Base-by-base conservation (phyloP, 208 protist genomes). In the Wallacemonas sp. region DNA sequence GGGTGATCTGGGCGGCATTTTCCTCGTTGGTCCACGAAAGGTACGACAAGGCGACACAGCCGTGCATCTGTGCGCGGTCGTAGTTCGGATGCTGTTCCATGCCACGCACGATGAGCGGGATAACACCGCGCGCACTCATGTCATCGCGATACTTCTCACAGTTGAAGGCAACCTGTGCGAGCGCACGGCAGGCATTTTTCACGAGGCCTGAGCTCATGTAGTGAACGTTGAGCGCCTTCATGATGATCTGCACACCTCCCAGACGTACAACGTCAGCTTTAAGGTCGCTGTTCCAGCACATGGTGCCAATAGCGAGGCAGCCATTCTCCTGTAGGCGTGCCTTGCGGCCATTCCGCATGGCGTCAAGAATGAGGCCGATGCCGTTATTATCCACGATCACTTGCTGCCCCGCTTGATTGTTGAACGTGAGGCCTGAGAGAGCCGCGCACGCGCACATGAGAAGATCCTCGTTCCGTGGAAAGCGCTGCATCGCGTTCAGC, bases 271-370 rank as follows among this genome's bases (percentile, higher is more conserved):
- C 86, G 29, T 95, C 92, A 9, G 87, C 79, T 71, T 97, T 97
- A 24, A 95, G 76, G 46, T 95, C 87, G 65, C 72, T 86, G 72
- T 94, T 95, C 89, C 92, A 97, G 75, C 89, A 94, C 87, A 97
- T 93, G 41, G 92, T 95, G 50, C 92, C 92, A 48, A 97, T 84
- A 0, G 83, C 87, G 21, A 97, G 71, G 75, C 89, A 95, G 13
- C 83, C 84, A 62, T 93, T 94, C 53, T 97, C 89, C 59, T 94
- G 85, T 45, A 97, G 63, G 21, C 86, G 78, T 17, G 91, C 73
- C 58, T 88, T 90, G 68, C 78, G 89, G 38, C 85, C 86, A 6
- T 57, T 45, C 10, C 83, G 72, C 92, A 97, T 95, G 30, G 85
- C 83, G 50, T 92, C 81, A 42, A 94, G 50, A 54, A 97, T 93